Percentiles rank a stretch among this genome's conserved stretches.
Evolutionary conservation across 2,329 filamentous ascomycete species (phyloP).

Genomic region (Byssothecium circinans): DNA sequence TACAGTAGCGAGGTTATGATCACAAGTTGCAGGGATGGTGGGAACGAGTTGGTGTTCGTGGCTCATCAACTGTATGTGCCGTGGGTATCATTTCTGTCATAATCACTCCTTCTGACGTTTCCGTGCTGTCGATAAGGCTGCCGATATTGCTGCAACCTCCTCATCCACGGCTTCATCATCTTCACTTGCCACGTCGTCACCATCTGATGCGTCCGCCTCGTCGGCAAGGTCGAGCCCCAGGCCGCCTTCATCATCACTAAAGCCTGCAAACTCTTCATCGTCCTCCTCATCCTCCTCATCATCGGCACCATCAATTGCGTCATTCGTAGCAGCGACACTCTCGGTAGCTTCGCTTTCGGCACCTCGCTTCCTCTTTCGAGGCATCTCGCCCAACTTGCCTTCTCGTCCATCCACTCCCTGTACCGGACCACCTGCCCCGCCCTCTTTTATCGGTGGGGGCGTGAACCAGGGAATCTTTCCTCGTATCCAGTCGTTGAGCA

Average conservation of each 20-base stretch:
- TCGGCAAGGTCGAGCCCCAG: constrained; percentile 21
- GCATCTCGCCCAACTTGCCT: constrained; percentile 82
- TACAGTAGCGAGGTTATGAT: not conserved
- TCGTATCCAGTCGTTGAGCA: constrained; percentile 92
- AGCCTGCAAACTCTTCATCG: constrained; percentile 37
- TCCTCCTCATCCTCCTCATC: constrained; percentile 19
- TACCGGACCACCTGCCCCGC: constrained; percentile 22
- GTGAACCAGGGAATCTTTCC: constrained; percentile 98
- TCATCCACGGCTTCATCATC: constrained; percentile 37
- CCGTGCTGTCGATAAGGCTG: constrained; percentile 36
- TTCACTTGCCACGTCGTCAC: constrained; percentile 25
- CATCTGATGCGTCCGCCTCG: constrained; percentile 20
- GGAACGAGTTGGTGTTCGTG: not conserved
- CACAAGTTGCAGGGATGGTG: not conserved
- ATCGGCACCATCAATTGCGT: constrained; percentile 16
- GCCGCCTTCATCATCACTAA: constrained; percentile 32
- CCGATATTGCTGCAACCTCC: constrained; percentile 40
- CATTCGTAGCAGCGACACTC: constrained; percentile 21
- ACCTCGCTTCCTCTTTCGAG: constrained; percentile 68
- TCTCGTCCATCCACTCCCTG: constrained; percentile 65
- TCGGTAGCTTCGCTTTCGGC: constrained; percentile 36
- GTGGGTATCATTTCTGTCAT: constrained; percentile 36
- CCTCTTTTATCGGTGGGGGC: constrained; percentile 63
- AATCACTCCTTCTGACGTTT: constrained; percentile 32
- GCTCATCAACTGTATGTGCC: constrained; percentile 3